These are phyloP conservation scores for Ramaria sp. DNA, from an alignment of 768 basidiomycete genomes.

Conservation along the genomic window DNA sequence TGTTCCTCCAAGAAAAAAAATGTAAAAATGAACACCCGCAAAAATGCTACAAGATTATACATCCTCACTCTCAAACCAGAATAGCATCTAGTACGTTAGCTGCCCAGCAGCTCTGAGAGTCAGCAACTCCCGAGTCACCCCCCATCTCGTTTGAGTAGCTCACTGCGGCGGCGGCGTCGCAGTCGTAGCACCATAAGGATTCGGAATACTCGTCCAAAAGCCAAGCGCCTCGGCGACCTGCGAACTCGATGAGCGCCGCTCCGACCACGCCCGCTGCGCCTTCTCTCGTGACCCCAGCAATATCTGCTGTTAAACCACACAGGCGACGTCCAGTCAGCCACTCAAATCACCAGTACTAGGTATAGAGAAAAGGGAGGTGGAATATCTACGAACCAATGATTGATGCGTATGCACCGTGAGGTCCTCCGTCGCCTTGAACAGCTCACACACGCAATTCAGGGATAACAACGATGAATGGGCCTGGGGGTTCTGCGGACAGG, in stretches of 20 bases:
- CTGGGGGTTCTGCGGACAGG: background rate
- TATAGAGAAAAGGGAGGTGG: too few relatives aligned
- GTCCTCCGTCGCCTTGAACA: background rate
- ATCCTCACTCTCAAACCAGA: too few relatives aligned
- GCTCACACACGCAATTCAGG: background rate
- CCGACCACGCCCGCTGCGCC: conserved; percentile 2
- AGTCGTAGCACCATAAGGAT: background rate
- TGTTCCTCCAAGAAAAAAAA: too few relatives aligned
- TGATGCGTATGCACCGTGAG: background rate
- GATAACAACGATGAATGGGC: background rate
- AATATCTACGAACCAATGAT: conserved; percentile 4
- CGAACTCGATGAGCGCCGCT: background rate
- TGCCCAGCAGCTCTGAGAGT: too few relatives aligned
- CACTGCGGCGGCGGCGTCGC: background rate
- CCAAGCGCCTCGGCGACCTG: background rate
- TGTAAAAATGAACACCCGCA: too few relatives aligned
- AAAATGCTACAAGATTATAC: too few relatives aligned
- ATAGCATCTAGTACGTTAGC: too few relatives aligned
- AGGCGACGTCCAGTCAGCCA: background rate
- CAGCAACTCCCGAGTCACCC: too few relatives aligned
- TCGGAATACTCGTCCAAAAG: conserved; percentile 8
- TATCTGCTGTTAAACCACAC: background rate
- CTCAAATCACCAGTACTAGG: background rate
- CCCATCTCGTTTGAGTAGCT: too few relatives aligned
- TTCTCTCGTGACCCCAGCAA: background rate